Base-by-base conservation (phyloP, 148 eudicot genomes). In the Vaccinium macrocarpon region DNA sequence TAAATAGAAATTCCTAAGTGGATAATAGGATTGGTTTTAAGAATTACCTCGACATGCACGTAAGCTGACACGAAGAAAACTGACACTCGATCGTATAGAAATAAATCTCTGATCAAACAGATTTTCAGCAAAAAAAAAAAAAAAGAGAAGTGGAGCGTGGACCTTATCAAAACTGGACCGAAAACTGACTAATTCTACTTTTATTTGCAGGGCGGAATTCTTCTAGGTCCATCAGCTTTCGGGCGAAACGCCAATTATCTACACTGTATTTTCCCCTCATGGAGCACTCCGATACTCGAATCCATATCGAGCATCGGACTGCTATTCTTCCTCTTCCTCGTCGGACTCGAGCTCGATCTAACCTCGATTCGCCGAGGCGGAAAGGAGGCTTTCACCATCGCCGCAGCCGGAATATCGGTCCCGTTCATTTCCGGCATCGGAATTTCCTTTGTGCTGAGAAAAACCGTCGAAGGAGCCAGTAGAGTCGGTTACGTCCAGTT, bases 221-320 rank as follows among this genome's bases (percentile, higher is more conserved):
- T 90, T 2, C 84, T 90, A 2, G 92, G 92, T 8, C 92, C 92
- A n/a, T 90, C 92, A 5, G 91, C 90, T 1, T 38, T 90, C 8
- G 92, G 92, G 4, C 59, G 92, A 19, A 89, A 87, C 81, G 29
- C 87, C 50, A 8, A 74, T 1, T 90, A 82, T 88, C 81, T 83
- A 84, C 85, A 84, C 46, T 6, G 78, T 32, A 84, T 90, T 4
- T 90, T 90, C 81, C 92, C 92, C 3, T 29, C 73, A 82, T 87
- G 92, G 92, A 89, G 92, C 76, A 86, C 92, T 27, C 88, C 92
- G 29, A 90, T 90, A 2, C 88, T 90, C 7, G 92, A 90, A 62
- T 84, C 90, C 0, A 86, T 90, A 0, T 88, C 92, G 2, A 89
- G 87, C 81, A 81, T 89, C 13, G 92, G 92, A 1, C 87, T 90